Percentiles rank a stretch among this genome's conserved stretches.
These are phyloP conservation scores for Teunomyces kruisii DNA, from an alignment of 805 yeast genomes.

Conservation along the genomic window DNA sequence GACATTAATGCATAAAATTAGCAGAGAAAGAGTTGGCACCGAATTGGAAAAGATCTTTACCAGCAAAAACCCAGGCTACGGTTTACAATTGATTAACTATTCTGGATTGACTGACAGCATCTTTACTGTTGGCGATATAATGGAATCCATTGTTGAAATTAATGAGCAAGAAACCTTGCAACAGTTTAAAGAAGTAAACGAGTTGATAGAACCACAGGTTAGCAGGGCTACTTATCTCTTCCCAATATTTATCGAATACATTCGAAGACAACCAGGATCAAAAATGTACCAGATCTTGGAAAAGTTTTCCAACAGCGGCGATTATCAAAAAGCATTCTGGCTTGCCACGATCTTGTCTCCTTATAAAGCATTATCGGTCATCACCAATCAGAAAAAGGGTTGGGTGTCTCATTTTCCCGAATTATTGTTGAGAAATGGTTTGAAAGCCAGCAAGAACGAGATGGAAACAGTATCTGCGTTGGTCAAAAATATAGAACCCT, in stretches of 20 bases:
- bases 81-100: constrained; percentile 56
- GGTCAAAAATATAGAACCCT: constrained; percentile 24
- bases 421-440: constrained; percentile 62
- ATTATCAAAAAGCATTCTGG: constrained; percentile 39
- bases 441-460: constrained; percentile 61
- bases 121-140: constrained; percentile 41
- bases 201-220: constrained; percentile 16
- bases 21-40: constrained; percentile 86
- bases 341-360: constrained; percentile 50
- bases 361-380: constrained; percentile 41
- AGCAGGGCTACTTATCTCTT: constrained; percentile 22
- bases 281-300: neutral
- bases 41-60: constrained; percentile 77
- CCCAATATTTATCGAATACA: constrained; percentile 15
- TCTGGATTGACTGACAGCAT: constrained; percentile 58
- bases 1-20: constrained; percentile 70
- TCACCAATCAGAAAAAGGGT: constrained; percentile 39
- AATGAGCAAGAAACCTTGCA: constrained; percentile 15
- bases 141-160: constrained; percentile 14
- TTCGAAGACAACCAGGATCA: neutral
- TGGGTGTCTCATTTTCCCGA: constrained; percentile 42
- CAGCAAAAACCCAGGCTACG: constrained; percentile 62
- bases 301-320: neutral
- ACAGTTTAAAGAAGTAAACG: constrained; percentile 14
- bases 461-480: constrained; percentile 51